phyloP scores from a whole-genome alignment of 2,329 filamentous ascomycete genomes.

The Fusarium camptoceras region DNA sequence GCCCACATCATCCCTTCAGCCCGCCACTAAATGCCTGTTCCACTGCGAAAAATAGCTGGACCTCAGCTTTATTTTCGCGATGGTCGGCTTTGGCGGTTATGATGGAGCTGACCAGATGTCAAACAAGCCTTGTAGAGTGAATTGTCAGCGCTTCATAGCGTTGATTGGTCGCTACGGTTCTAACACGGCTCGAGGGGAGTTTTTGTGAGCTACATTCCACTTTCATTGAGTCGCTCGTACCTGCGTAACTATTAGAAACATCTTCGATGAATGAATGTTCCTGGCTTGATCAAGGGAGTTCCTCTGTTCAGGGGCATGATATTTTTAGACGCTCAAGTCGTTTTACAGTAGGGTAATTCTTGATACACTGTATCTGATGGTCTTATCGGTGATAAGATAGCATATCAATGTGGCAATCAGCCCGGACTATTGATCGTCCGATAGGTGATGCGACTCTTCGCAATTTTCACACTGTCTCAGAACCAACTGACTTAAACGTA shows the following conservation, averaged over 20 bases:
- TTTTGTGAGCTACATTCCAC: background rate
- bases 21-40: background rate
- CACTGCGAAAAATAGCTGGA: background rate
- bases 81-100: background rate
- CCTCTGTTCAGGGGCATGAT: too few species aligned
- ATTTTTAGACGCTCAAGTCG: too few species aligned
- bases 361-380: too few species aligned
- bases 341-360: fast-evolving
- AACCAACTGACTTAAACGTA: background rate
- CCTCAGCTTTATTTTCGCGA: background rate
- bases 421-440: too few species aligned
- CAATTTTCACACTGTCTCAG: background rate
- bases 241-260: too few species aligned
- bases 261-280: too few species aligned
- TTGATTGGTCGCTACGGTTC: background rate
- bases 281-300: too few species aligned
- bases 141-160: background rate
- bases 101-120: background rate
- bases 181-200: background rate
- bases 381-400: background rate
- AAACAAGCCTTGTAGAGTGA: background rate
- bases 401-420: background rate
- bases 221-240: too few species aligned
- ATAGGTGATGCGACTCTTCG: fast-evolving
- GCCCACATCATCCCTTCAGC: background rate